phyloP scores from a whole-genome alignment of 441 rosid genomes.

The Rhodomyrtus psidioides region DNA sequence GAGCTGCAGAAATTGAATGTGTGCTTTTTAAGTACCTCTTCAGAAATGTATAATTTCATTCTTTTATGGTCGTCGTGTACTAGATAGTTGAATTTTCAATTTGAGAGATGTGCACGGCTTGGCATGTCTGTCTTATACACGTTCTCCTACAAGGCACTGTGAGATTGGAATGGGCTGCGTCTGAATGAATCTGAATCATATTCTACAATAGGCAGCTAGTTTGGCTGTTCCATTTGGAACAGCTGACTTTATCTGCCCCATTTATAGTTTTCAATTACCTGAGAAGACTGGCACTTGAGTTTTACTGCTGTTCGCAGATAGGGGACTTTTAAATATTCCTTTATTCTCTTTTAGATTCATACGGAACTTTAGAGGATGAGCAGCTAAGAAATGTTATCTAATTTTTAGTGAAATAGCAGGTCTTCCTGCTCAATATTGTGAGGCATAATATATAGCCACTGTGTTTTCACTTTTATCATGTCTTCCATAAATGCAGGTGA shows the following conservation, averaged over 20 bases:
- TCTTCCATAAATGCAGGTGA: conserved; percentile 38
- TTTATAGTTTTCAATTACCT: background rate
- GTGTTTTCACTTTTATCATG: background rate
- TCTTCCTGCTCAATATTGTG: background rate
- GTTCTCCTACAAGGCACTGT: background rate
- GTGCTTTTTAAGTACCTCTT: background rate
- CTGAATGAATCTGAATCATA: background rate
- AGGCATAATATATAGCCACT: background rate
- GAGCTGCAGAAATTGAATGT: background rate
- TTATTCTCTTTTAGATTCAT: background rate
- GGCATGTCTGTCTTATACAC: background rate
- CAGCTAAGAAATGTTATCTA: background rate
- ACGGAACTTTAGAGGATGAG: background rate
- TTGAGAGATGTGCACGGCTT: background rate
- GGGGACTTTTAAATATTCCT: background rate
- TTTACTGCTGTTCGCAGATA: background rate
- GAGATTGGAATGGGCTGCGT: background rate
- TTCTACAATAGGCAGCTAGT: background rate
- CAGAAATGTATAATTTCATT: background rate
- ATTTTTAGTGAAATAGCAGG: background rate
- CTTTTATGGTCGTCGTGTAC: background rate
- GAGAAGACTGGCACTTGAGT: background rate
- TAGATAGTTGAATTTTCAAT: background rate
- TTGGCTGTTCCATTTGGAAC: background rate
- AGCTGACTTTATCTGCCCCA: background rate